A percentile compares a stretch with the other conserved stretches of the same genome.
These are phyloP conservation scores for Diddensiella caesifluorescens DNA, from an alignment of 805 yeast species.

Conservation along the genomic window DNA sequence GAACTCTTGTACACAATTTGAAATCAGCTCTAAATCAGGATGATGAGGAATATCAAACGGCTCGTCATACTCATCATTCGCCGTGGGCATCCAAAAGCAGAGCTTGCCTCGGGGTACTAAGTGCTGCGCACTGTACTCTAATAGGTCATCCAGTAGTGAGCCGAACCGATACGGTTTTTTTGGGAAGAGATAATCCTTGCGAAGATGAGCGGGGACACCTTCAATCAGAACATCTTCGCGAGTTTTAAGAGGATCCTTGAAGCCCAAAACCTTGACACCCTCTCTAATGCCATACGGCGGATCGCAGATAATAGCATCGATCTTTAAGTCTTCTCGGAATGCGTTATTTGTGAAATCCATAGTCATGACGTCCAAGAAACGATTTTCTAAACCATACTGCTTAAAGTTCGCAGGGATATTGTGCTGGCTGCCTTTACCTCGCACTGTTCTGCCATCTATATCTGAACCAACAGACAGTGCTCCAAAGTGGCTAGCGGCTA, in stretches of 20 bases:
- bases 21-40: constrained; percentile 59
- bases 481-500: constrained; percentile 82
- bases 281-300: constrained; percentile 98
- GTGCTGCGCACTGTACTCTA: constrained; percentile 65
- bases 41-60: constrained; percentile 65
- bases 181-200: constrained; percentile 84
- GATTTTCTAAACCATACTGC: constrained; percentile 56
- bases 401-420: constrained; percentile 60
- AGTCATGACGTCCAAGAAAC: constrained; percentile 69
- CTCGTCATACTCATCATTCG: constrained; percentile 68
- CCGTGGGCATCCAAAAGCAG: constrained; percentile 97
- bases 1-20: constrained; percentile 80
- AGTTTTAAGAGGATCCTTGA: constrained; percentile 65
- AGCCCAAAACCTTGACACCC: constrained; percentile 89
- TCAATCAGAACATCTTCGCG: constrained; percentile 69
- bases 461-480: constrained; percentile 82
- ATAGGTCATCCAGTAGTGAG: constrained; percentile 67
- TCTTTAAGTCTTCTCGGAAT: constrained; percentile 50
- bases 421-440: constrained; percentile 59
- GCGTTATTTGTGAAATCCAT: constrained; percentile 96
- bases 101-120: constrained; percentile 73
- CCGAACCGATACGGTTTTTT: constrained; percentile 85
- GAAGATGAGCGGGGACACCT: constrained; percentile 69
- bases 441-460: constrained; percentile 74
- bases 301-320: constrained; percentile 87